Evolutionary conservation across 2,329 filamentous ascomycete species (phyloP).

Genomic region (Aspergillus spinulosporus): DNA sequence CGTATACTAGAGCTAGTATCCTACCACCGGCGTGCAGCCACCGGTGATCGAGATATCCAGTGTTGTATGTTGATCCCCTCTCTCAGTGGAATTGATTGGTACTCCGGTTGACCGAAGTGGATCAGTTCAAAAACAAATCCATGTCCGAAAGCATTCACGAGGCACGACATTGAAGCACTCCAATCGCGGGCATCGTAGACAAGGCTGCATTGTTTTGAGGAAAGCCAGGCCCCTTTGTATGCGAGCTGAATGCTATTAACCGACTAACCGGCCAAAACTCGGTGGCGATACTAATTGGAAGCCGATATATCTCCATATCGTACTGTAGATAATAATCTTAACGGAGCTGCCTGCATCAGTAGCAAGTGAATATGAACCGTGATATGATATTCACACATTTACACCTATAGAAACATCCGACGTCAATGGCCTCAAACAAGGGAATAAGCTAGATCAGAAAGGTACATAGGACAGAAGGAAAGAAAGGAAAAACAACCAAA

Average conservation of each 20-base stretch:
- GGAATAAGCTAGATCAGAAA: constrained; percentile 25
- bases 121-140: background rate
- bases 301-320: too few relatives aligned
- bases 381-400: constrained; percentile 27
- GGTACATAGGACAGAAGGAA: constrained; percentile 17
- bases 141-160: background rate
- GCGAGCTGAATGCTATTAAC: too few relatives aligned
- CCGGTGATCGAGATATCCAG: too few relatives aligned
- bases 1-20: too few relatives aligned
- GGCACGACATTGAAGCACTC: too few relatives aligned
- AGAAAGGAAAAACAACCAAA: constrained; percentile 8
- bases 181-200: too few relatives aligned
- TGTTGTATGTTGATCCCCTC: too few relatives aligned
- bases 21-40: too few relatives aligned
- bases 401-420: constrained; percentile 33
- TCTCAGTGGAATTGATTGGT: background rate
- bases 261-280: too few relatives aligned
- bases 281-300: too few relatives aligned
- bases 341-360: background rate
- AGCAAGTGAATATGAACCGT: background rate
- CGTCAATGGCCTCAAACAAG: constrained; percentile 26
- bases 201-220: too few relatives aligned
- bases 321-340: background rate
- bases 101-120: background rate
- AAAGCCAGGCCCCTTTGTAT: too few relatives aligned